Percentiles rank a stretch among this genome's conserved stretches.
Evolutionary conservation across 306 rosid genomes (phyloP).

Genomic region (Senna tora): DNA sequence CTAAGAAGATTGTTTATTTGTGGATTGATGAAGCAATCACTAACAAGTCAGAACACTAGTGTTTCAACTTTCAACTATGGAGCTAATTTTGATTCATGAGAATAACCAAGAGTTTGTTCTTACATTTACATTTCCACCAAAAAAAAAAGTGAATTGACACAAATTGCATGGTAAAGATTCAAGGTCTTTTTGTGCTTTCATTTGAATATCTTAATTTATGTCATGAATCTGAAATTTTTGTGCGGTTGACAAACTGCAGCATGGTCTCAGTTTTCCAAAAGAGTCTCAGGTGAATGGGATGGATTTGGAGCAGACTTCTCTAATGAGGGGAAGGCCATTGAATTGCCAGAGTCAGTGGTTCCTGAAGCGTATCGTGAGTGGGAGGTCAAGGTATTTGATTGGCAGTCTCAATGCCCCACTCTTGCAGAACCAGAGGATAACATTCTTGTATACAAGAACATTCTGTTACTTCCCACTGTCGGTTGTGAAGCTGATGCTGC

Average conservation of each 20-base stretch:
- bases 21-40: neutral
- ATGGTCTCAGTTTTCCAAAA: slow-evolving; percentile 79
- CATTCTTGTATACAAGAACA: slow-evolving; percentile 61
- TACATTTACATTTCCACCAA: neutral
- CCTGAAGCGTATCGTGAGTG: slow-evolving; percentile 92
- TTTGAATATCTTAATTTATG: neutral
- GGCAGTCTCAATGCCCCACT: slow-evolving; percentile 98
- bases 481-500: slow-evolving; percentile 99
- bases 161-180: neutral
- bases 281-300: slow-evolving; percentile 97
- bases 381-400: slow-evolving; percentile 93
- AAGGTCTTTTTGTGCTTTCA: neutral
- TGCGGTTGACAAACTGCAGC: slow-evolving; percentile 41
- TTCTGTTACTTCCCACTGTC: slow-evolving; percentile 86
- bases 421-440: slow-evolving; percentile 70
- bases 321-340: slow-evolving; percentile 66
- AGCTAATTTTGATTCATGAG: neutral
- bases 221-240: neutral
- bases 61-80: neutral
- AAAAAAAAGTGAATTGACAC: neutral
- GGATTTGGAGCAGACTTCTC: slow-evolving; percentile 90
- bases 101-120: neutral
- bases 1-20: neutral
- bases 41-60: neutral
- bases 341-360: slow-evolving; percentile 85